A percentile compares a stretch with the other conserved stretches of the same genome.
phyloP scores from a whole-genome alignment of 768 basidiomycete genomes.

The Mycena venus region DNA sequence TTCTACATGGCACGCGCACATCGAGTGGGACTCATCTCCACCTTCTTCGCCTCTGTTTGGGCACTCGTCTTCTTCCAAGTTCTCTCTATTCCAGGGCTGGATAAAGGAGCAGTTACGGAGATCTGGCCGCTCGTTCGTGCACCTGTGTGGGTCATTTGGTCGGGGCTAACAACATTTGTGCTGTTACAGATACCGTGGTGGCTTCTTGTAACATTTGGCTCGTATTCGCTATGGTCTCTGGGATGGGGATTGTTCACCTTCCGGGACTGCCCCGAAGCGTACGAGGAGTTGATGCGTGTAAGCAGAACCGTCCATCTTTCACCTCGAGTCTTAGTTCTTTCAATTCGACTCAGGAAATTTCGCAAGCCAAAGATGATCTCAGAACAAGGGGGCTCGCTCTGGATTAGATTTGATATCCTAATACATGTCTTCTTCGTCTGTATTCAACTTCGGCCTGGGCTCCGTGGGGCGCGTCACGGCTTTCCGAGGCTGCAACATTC shows the following conservation, averaged over 20 bases:
- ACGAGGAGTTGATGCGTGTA: constrained; percentile 75
- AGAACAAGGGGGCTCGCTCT: constrained; percentile 61
- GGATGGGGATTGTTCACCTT: constrained; percentile 83
- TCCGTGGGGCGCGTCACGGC: neutral
- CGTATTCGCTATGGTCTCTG: constrained; percentile 83
- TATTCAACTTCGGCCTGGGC: constrained; percentile 23
- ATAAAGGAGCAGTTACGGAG: constrained; percentile 57
- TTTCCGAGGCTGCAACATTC: constrained; percentile 10
- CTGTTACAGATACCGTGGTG: constrained; percentile 82
- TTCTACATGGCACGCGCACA: constrained; percentile 72
- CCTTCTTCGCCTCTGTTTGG: constrained; percentile 63
- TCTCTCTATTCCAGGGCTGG: constrained; percentile 68
- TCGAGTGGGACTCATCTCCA: constrained; percentile 61
- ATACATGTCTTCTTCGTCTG: constrained; percentile 19
- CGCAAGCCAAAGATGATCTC: constrained; percentile 63
- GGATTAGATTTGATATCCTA: constrained; percentile 54
- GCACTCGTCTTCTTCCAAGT: constrained; percentile 68
- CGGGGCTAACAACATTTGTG: neutral
- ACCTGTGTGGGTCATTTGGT: neutral
- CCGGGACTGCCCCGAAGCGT: constrained; percentile 85
- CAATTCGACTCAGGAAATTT: constrained; percentile 67
- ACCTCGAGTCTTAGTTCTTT: constrained; percentile 14
- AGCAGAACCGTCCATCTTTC: constrained; percentile 39
- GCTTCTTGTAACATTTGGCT: constrained; percentile 83
- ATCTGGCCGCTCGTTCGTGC: constrained; percentile 65